Percentiles rank a stretch among this genome's conserved stretches.
Evolutionary conservation across 2,329 filamentous ascomycete species (phyloP).

Genomic region (Salinomyces thailandicus): DNA sequence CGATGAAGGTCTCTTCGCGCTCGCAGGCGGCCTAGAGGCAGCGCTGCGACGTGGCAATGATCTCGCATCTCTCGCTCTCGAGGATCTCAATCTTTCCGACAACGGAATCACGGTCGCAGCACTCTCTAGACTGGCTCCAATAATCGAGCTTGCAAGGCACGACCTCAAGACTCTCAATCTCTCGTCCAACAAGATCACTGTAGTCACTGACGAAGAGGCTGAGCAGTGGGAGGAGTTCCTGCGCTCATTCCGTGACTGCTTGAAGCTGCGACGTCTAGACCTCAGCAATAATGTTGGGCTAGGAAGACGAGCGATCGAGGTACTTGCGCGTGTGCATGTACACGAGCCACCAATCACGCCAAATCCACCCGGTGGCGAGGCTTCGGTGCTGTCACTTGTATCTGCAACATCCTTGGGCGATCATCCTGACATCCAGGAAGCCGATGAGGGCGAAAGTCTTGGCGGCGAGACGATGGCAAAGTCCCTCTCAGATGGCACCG

Average conservation of each 20-base stretch:
- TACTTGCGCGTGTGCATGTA: slow-evolving; percentile 34
- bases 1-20: slow-evolving; percentile 34
- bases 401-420: slow-evolving; percentile 8
- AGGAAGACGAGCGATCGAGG: slow-evolving; percentile 36
- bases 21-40: slow-evolving; percentile 33
- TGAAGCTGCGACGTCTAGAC: slow-evolving; percentile 35
- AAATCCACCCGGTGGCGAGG: slow-evolving; percentile 16
- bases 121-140: slow-evolving; percentile 31
- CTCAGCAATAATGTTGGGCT: slow-evolving; percentile 34
- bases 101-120: slow-evolving; percentile 35
- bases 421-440: slow-evolving; percentile 2
- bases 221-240: slow-evolving; percentile 36
- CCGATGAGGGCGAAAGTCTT: slow-evolving; percentile 4
- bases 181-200: slow-evolving; percentile 35
- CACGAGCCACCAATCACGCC: slow-evolving; percentile 24
- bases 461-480: slow-evolving; percentile 3
- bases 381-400: slow-evolving; percentile 17
- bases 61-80: slow-evolving; percentile 27
- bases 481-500: background rate
- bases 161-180: slow-evolving; percentile 39
- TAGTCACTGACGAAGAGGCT: slow-evolving; percentile 29
- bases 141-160: slow-evolving; percentile 32
- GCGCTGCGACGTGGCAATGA: slow-evolving; percentile 28
- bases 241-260: slow-evolving; percentile 33
- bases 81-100: slow-evolving; percentile 36